Evolutionary conservation across 2,329 filamentous ascomycete species (phyloP).

Genomic region (Aspergillus unguis): DNA sequence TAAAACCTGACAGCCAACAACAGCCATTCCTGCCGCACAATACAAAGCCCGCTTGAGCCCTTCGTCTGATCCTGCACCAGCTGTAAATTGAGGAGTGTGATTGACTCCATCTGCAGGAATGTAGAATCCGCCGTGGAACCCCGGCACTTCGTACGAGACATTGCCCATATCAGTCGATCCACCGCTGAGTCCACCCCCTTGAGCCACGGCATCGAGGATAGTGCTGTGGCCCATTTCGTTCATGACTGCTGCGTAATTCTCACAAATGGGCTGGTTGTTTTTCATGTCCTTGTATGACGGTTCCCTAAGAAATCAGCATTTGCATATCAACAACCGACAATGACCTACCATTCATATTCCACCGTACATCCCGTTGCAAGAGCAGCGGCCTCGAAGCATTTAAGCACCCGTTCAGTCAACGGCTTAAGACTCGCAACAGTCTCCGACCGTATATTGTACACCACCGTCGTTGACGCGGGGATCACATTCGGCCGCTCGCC

Average conservation of each 20-base stretch:
- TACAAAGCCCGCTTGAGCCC: constrained; percentile 42
- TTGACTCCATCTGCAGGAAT: constrained; percentile 40
- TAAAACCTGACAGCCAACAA: no score
- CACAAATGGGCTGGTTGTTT: constrained; percentile 46
- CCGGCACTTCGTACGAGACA: constrained; percentile 47
- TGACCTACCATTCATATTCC: constrained; percentile 20
- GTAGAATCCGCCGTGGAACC: constrained; percentile 49
- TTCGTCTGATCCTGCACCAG: constrained; percentile 42
- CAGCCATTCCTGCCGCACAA: no score
- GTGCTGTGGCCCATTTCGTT: constrained; percentile 32
- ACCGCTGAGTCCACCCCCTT: constrained; percentile 39
- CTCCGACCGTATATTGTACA: constrained; percentile 47
- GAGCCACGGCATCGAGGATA: constrained; percentile 15
- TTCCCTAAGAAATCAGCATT: constrained; percentile 11
- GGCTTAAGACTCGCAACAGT: constrained; percentile 40
- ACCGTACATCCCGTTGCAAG: constrained; percentile 35
- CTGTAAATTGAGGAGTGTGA: constrained; percentile 45
- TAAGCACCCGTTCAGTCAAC: constrained; percentile 28
- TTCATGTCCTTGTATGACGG: constrained; percentile 46
- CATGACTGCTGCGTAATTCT: constrained; percentile 40
- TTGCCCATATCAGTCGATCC: constrained; percentile 51
- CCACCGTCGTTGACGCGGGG: constrained; percentile 48
- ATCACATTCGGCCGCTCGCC: constrained; percentile 57
- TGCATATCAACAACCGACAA: background rate
- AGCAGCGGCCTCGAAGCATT: constrained; percentile 37